Base-by-base conservation (phyloP, 2,329 filamentous ascomycete species). In the Alternaria panax region DNA sequence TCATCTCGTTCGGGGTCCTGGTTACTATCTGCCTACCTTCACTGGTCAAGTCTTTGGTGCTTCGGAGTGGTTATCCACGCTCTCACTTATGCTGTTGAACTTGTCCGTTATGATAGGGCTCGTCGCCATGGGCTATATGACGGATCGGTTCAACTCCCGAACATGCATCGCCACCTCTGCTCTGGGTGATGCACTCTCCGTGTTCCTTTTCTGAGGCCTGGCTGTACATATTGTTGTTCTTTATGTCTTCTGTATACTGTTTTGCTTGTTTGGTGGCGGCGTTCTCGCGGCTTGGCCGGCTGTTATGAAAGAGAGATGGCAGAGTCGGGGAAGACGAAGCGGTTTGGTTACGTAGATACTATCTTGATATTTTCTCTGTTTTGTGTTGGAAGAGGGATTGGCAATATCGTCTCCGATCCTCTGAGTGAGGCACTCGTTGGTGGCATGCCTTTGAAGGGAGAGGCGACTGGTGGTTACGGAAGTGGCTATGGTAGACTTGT, bases 201-300 rank as follows among this genome's bases (percentile, higher is more conserved):
- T 80, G 0, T 83, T 83, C 54, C 65, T 81, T 0, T 57, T 81
- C 28, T 85, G 83, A 82, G 83, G 83, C 0, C 66, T 83, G 9
- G 75, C 81, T 0, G 71, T 74, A 5, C 75, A 72, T 59, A 7
- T 77, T 63, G 62, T 67, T 0, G 51, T 70, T 0, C 68, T 86
- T 8, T 61, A 70, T 24, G 60, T 66, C 12, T 76, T 76, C 45
- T 67, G 59, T 20, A 41, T 74, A 43, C 34, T 69, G 6, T 81
- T 80, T 36, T 77, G 78, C 0, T 54, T 78, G 11, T 74, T 78
- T 43, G 71, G 68, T 0, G 71, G 73, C 0, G 63, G 63, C 30
- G 73, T 67, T 27, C 53, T 63, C 0, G 64, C 60, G 4, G 71
- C 66, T 2, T 75, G 64, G 54, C 60, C 66, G 1, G 72, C 69